These are phyloP conservation scores for Kuraishia floccosa DNA, from an alignment of 805 yeast genomes.

Conservation along the genomic window DNA sequence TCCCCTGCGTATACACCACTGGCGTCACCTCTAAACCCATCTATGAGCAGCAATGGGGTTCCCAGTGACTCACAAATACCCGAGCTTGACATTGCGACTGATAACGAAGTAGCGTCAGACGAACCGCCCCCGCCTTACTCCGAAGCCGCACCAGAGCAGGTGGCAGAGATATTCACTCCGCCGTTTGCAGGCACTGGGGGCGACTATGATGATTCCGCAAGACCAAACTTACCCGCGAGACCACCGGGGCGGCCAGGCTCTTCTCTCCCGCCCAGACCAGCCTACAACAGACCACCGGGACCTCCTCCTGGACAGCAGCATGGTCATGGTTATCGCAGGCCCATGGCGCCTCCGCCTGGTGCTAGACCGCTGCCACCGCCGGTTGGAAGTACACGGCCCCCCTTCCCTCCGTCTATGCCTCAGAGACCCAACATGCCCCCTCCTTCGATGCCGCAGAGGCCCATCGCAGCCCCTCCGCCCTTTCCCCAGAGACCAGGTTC, in stretches of 20 bases:
- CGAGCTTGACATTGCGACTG: background rate
- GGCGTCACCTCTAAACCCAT: slow-evolving; percentile 13
- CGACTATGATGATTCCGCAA: slow-evolving; percentile 5
- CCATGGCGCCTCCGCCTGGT: background rate
- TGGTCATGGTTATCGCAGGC: background rate
- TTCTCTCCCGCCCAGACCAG: slow-evolving; percentile 3
- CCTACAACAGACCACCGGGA: slow-evolving; percentile 1
- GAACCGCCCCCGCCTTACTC: slow-evolving; percentile 26
- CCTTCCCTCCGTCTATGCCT: too few species aligned
- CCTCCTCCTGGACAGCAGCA: background rate
- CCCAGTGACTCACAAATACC: slow-evolving; percentile 1
- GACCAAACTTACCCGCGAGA: too few species aligned
- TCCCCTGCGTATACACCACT: slow-evolving; percentile 16
- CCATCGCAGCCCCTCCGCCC: background rate
- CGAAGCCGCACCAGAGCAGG: slow-evolving; percentile 15
- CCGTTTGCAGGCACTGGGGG: slow-evolving; percentile 18
- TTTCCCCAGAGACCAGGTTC: slow-evolving; percentile 1
- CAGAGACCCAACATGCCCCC: background rate
- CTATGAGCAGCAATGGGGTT: too few species aligned
- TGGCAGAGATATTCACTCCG: slow-evolving; percentile 9
- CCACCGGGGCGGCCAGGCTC: too few species aligned
- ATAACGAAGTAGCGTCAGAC: background rate
- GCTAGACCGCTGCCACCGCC: slow-evolving; percentile 1
- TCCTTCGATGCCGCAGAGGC: slow-evolving; percentile 1
- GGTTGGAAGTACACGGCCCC: too few species aligned